Evolutionary conservation across 2,329 filamentous ascomycete species (phyloP), one percentile per base, ranked within the genome.

Genomic region (Arthrinium phaeospermum): DNA sequence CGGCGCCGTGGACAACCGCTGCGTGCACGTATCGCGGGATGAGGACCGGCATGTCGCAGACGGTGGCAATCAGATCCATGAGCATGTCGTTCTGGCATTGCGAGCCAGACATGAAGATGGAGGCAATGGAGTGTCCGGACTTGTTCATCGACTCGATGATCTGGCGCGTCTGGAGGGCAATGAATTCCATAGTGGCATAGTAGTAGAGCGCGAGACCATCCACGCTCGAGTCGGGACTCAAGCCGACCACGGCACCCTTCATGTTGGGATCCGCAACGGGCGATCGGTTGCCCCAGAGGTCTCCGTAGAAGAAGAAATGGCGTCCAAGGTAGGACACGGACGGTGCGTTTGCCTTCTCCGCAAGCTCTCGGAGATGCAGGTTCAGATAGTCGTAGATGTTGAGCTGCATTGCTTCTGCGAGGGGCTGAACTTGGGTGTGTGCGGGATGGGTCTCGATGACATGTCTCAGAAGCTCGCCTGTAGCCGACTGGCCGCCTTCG

Each of bases 231-330:
- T 98, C 96, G 77, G 91, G 94, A 79, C 92, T 94, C 73, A 99
- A 86, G 24, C 96, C 96, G 74, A 98, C 91, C 75, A 98, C 90
- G 8, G 94, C 91, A 37, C 96, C 96, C 76, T 93, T 93, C 96
- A 99, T 99, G 83, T 91, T 93, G 37, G 96, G 88, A 80, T 99
- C 95, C 4, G 96, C 96, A 72, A 99, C 90, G 1, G 96, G 96
- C 27, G 95, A 98, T 53, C 96, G 92, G 85, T 99, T 99, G 74
- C 96, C 96, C 89, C 97, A 98, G 4, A 98, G 88, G 80, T 99
- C 96, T 75, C 96, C 96, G 82, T 99, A 99, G 86, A 99, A 97
- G 90, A 99, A 99, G 85, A 97, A 93, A 83, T 99, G 96, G 12
- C 96, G 93, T 16, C 91, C 95, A 1, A 99, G 87, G 82, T 95